Base-by-base conservation (phyloP, 371 early-diverging fungal genomes). In the Saksenaea oblongispora region DNA sequence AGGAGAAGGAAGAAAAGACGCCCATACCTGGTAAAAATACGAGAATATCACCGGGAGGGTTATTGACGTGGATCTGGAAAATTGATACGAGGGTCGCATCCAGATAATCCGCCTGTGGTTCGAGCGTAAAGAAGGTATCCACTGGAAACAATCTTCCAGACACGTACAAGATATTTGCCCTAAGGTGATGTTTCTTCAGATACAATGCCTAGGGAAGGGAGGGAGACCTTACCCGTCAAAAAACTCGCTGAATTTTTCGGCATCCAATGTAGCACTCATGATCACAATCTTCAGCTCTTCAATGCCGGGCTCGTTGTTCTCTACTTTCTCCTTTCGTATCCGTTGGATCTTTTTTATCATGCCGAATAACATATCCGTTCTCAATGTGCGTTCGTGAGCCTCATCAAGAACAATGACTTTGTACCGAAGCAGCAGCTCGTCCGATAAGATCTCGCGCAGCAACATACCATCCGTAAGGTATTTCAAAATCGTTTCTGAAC, bases 381-480 rank as follows among this genome's bases (percentile, higher is more conserved):
- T 85, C 59, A 98, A 65, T 1, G 95, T 98, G 54, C 99, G 89
- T 79, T 99, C 99, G 80, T 99, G 99, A 1, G 98, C 99, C 76
- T 99, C 99, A 69, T 99, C 99, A 34, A 99, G 77, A 13, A 97
- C 87, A 56, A 99, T 87, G 8, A 93, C 88, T 34, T 90, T 89
- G 79, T 99, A 99, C 44, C 86, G 76, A 1, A 78, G 61, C 22
- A 98, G 72, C 39, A 92, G 54, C 13, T 88, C 85, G 67, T 98
- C 98, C 2, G 91, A 84, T 41, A 99, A 80, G 5, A 95, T 81
- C 73, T 99, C 99, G 31, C 97, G 87, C 24, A 99, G 70, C 53
- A 99, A 84, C 89, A 99, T 93, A 71, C 99, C 99, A 73, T 99
- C 99, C 0, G 99, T 99, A 75, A 99, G 79, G 75, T 95, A 98